These are phyloP conservation scores for Zygosaccharomyces bisporus DNA, from an alignment of 805 yeast species.

Conservation along the genomic window DNA sequence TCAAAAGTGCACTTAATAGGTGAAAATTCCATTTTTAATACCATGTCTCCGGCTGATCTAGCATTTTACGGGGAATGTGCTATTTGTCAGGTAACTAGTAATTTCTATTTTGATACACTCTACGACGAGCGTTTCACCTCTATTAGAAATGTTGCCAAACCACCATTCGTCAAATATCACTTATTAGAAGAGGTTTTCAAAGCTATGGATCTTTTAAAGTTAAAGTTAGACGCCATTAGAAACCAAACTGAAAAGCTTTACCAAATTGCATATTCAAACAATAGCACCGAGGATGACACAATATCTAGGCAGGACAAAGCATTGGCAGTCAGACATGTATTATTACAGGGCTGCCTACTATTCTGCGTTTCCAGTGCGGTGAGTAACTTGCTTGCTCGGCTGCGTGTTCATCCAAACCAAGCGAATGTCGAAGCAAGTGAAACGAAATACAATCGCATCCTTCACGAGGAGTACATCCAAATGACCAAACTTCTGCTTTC, in stretches of 20 bases:
- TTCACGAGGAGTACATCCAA: slow-evolving; percentile 15
- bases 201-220: slow-evolving; percentile 15
- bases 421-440: slow-evolving; percentile 7
- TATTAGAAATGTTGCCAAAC: slow-evolving; percentile 26
- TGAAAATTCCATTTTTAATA: slow-evolving; percentile 16
- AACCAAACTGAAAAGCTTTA: slow-evolving; percentile 21
- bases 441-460: slow-evolving; percentile 4
- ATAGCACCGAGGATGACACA: slow-evolving; percentile 1
- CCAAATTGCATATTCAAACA: slow-evolving; percentile 16
- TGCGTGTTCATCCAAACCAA: slow-evolving; percentile 14
- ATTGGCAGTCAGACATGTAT: slow-evolving; percentile 16
- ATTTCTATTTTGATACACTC: slow-evolving; percentile 24
- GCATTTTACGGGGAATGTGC: slow-evolving; percentile 25
- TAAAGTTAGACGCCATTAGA: slow-evolving; percentile 22
- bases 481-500: slow-evolving; percentile 14
- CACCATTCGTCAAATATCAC: slow-evolving; percentile 17
- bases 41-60: slow-evolving; percentile 14
- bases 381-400: slow-evolving; percentile 24
- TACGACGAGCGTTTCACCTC: slow-evolving; percentile 30
- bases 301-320: slow-evolving; percentile 13
- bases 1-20: slow-evolving; percentile 14
- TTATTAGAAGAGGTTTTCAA: slow-evolving; percentile 22
- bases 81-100: slow-evolving; percentile 16
- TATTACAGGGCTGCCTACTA: slow-evolving; percentile 17
- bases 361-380: slow-evolving; percentile 17